These are phyloP conservation scores for Cryptococcus sp. DNA, from an alignment of 1,284 basidiomycete species.

Conservation along the genomic window DNA sequence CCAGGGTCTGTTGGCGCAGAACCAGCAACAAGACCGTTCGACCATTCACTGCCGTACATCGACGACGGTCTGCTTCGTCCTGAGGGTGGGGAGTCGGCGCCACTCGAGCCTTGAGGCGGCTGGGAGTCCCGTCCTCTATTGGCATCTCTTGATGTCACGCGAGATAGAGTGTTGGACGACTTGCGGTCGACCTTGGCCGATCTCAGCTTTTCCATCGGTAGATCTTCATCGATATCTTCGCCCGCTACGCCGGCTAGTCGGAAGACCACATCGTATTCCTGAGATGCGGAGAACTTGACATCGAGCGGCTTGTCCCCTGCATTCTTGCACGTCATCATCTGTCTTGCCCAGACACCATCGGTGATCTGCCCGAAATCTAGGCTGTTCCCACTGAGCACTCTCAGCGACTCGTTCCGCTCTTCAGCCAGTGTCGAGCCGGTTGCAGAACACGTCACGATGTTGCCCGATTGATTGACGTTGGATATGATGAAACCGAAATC, in stretches of 20 bases:
- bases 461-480: constrained; percentile 48
- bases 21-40: neutral
- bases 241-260: constrained; percentile 54
- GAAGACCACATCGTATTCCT: constrained; percentile 56
- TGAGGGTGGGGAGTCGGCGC: neutral
- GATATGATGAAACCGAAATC: constrained; percentile 49
- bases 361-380: constrained; percentile 58
- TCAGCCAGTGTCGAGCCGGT: constrained; percentile 39
- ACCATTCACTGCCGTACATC: neutral
- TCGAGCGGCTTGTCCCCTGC: constrained; percentile 54
- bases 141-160: constrained; percentile 13
- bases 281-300: constrained; percentile 54
- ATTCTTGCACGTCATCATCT: constrained; percentile 56
- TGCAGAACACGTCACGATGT: constrained; percentile 44
- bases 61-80: neutral
- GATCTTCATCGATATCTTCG: constrained; percentile 49
- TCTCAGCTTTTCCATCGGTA: constrained; percentile 27
- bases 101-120: neutral
- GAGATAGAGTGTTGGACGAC: too few relatives aligned
- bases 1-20: constrained; percentile 3
- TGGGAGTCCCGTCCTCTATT: constrained; percentile 15
- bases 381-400: constrained; percentile 53
- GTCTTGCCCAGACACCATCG: constrained; percentile 56
- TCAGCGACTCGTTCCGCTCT: constrained; percentile 52
- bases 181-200: neutral